Evolutionary conservation across 306 rosid genomes (phyloP).

Genomic region (Biancaea sappan): DNA sequence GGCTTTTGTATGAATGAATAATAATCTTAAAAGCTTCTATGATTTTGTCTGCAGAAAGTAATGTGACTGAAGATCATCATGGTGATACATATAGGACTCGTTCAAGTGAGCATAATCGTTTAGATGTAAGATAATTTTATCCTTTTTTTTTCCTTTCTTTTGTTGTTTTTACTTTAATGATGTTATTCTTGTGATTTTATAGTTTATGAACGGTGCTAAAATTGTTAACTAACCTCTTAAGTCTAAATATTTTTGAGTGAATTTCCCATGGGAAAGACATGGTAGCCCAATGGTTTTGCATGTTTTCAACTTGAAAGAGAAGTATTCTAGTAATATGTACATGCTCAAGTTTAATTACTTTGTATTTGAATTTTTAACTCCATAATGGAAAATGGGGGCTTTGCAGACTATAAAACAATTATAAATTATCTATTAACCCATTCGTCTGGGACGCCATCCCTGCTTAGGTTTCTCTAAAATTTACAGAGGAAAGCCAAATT

Average conservation of each 20-base stretch:
- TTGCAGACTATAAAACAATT: neutral
- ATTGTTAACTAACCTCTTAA: neutral
- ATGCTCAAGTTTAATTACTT: constrained; percentile 3
- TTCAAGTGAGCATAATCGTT: constrained; percentile 41
- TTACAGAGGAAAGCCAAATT: constrained; percentile 1
- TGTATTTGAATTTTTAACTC: neutral
- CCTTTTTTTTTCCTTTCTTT: neutral
- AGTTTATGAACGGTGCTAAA: neutral
- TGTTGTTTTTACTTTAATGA: neutral
- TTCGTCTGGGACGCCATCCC: neutral
- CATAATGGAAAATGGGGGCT: neutral
- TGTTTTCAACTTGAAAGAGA: constrained; percentile 17
- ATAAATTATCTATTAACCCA: neutral
- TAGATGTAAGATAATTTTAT: constrained; percentile 54
- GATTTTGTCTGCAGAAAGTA: constrained; percentile 54
- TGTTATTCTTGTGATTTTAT: constrained; percentile 11
- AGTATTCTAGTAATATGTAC: neutral
- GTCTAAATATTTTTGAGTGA: neutral
- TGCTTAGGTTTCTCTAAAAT: neutral
- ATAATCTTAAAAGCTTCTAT: constrained; percentile 27
- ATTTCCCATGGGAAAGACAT: neutral
- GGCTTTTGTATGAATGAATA: neutral
- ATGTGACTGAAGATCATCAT: constrained; percentile 52
- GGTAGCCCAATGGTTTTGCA: neutral
- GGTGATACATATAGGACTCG: constrained; percentile 34